These are phyloP conservation scores for Lactuca sativa DNA, from an alignment of 129 eudicot species.

Conservation along the genomic window DNA sequence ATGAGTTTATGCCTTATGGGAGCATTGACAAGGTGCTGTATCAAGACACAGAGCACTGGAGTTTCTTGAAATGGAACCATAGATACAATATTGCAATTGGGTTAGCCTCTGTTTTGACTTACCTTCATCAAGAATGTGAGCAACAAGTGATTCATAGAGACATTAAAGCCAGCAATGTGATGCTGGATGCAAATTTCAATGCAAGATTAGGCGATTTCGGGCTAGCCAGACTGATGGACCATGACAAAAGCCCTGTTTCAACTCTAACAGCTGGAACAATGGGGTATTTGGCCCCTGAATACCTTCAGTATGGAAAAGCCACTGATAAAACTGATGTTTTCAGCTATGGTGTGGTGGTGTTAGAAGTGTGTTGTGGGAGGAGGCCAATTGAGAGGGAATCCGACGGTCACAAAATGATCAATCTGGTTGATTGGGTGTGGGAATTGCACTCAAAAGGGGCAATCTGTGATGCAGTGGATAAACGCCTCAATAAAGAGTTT, in stretches of 20 bases:
- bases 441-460: slow-evolving; percentile 62
- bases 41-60: slow-evolving; percentile 39
- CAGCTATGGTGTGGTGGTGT: slow-evolving; percentile 83
- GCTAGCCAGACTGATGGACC: slow-evolving; percentile 86
- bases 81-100: slow-evolving; percentile 76
- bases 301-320: slow-evolving; percentile 85
- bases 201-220: slow-evolving; percentile 88
- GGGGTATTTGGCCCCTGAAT: slow-evolving; percentile 96
- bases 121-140: slow-evolving; percentile 91
- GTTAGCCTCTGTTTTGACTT: slow-evolving; percentile 77
- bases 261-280: slow-evolving; percentile 94
- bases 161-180: slow-evolving; percentile 80
- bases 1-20: slow-evolving; percentile 87
- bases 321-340: slow-evolving; percentile 84
- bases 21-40: slow-evolving; percentile 70
- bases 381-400: slow-evolving; percentile 79
- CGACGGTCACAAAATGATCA: slow-evolving; percentile 57
- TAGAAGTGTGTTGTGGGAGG: slow-evolving; percentile 84
- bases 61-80: slow-evolving; percentile 56
- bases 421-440: slow-evolving; percentile 96
- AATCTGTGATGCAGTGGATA: slow-evolving; percentile 64
- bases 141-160: slow-evolving; percentile 92
- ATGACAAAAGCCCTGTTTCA: slow-evolving; percentile 82
- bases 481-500: slow-evolving; percentile 49
- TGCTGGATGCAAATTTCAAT: slow-evolving; percentile 68